Evolutionary conservation across 441 rosid species (phyloP).

Genomic region (Capsella rubella): DNA sequence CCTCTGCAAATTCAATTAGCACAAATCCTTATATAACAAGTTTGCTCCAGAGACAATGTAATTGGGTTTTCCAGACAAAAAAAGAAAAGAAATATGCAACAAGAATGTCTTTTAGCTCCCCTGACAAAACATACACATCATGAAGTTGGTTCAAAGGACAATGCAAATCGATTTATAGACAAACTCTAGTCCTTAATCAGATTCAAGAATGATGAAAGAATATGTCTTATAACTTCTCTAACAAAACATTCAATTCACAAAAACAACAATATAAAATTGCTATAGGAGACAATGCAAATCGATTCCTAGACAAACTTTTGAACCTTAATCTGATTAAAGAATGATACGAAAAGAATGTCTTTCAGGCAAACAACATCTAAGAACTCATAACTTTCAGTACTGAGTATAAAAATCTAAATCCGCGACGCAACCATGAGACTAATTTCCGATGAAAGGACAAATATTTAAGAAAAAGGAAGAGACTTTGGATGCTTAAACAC

Average conservation of each 20-base stretch:
- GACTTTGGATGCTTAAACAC: conserved; percentile 7
- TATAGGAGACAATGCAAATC: background rate
- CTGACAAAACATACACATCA: background rate
- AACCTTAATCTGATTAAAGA: conserved; percentile 3
- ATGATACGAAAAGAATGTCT: conserved; percentile 17
- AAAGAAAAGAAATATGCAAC: conserved; percentile 23
- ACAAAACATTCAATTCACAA: background rate
- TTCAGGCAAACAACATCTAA: background rate
- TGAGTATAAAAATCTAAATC: conserved; percentile 7
- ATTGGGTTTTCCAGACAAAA: conserved; percentile 1
- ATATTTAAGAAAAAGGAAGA: background rate
- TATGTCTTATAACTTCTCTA: background rate
- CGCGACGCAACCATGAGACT: background rate
- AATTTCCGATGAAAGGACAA: conserved; percentile 5
- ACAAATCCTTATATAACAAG: background rate
- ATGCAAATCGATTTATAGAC: background rate
- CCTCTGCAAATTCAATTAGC: conserved; percentile 56
- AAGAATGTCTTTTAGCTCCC: conserved; percentile 19
- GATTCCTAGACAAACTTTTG: background rate
- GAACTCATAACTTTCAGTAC: background rate
- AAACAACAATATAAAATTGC: background rate
- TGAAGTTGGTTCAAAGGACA: background rate
- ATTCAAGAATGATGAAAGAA: conserved; percentile 27
- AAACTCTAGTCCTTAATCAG: background rate
- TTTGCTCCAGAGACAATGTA: background rate